Percentiles rank a stretch among this genome's conserved stretches.
Conservation (phyloP, 805 yeast species). For the Crinitomyces ghanaensis region DNA sequence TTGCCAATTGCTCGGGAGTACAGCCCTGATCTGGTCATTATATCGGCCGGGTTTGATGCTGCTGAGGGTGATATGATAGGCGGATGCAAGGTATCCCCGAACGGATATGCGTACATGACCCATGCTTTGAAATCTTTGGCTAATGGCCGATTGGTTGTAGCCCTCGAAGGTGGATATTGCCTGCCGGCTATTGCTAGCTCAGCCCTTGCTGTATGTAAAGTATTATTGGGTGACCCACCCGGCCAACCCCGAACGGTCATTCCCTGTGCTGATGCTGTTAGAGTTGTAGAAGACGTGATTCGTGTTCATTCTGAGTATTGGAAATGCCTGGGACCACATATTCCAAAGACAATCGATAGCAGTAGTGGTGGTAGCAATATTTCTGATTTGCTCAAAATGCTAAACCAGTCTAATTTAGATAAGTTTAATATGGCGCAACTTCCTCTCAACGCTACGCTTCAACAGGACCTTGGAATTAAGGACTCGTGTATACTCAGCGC, state of each 20-base stretch:
- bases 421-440: slow-evolving; percentile 51
- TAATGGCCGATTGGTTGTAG: slow-evolving; percentile 77
- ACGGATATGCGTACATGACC: slow-evolving; percentile 95
- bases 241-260: slow-evolving; percentile 52
- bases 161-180: slow-evolving; percentile 94
- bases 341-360: no score
- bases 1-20: slow-evolving; percentile 85
- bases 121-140: slow-evolving; percentile 82
- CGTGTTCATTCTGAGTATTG: slow-evolving; percentile 76
- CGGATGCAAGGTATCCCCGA: slow-evolving; percentile 90
- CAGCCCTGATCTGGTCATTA: slow-evolving; percentile 83
- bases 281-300: slow-evolving; percentile 70
- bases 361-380: no score
- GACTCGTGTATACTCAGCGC: slow-evolving; percentile 61
- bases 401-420: slow-evolving; percentile 40
- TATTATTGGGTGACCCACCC: slow-evolving; percentile 90
- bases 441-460: slow-evolving; percentile 36
- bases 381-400: slow-evolving; percentile 25
- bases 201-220: slow-evolving; percentile 87
- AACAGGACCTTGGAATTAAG: slow-evolving; percentile 27
- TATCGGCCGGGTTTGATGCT: slow-evolving; percentile 96
- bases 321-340: slow-evolving; percentile 71
- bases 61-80: slow-evolving; percentile 98
- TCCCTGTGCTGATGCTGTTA: slow-evolving; percentile 69
- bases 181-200: slow-evolving; percentile 81